phyloP scores from a whole-genome alignment of 1,284 basidiomycete genomes.

The Rhodotorula sp. region DNA sequence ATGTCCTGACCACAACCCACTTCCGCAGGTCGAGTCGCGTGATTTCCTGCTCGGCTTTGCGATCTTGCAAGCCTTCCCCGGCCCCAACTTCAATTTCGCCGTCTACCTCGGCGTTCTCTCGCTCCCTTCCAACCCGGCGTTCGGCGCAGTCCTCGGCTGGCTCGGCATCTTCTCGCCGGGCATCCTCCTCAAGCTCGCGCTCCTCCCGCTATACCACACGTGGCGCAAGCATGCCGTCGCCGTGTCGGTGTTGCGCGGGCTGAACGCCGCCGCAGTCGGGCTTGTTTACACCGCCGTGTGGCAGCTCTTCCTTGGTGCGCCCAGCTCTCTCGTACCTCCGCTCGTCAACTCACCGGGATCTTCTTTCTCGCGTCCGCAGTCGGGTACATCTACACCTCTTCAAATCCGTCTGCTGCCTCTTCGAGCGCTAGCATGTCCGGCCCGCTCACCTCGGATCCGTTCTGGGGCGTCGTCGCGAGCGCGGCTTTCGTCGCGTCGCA shows the following conservation, averaged over 20 bases:
- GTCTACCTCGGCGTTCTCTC: conserved; percentile 61
- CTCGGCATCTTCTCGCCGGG: conserved; percentile 60
- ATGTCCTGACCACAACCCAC: conserved; percentile 7
- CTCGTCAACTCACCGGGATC: too few species aligned
- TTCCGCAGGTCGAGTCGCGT: conserved; percentile 52
- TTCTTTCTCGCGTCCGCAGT: too few species aligned
- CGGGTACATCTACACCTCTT: too few species aligned
- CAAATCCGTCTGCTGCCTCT: too few species aligned
- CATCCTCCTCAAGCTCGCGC: conserved; percentile 58
- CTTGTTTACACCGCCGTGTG: too few species aligned
- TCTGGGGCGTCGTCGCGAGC: too few species aligned
- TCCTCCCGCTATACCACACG: conserved; percentile 51
- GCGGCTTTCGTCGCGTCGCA: too few species aligned
- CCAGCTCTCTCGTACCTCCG: too few species aligned
- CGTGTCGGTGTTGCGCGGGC: background rate
- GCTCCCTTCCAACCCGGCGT: conserved; percentile 47
- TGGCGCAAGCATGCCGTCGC: conserved; percentile 14
- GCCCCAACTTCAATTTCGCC: conserved; percentile 64
- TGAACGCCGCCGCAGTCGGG: background rate
- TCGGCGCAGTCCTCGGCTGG: conserved; percentile 58
- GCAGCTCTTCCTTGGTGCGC: too few species aligned
- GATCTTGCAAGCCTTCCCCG: conserved; percentile 53
- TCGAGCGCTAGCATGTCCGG: too few species aligned
- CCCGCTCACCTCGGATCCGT: too few species aligned
- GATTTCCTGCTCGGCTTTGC: conserved; percentile 64